Evolutionary conservation across 768 basidiomycete genomes (phyloP), one percentile per base, ranked within the genome.

Genomic region (Xerocomellus amylosporus): DNA sequence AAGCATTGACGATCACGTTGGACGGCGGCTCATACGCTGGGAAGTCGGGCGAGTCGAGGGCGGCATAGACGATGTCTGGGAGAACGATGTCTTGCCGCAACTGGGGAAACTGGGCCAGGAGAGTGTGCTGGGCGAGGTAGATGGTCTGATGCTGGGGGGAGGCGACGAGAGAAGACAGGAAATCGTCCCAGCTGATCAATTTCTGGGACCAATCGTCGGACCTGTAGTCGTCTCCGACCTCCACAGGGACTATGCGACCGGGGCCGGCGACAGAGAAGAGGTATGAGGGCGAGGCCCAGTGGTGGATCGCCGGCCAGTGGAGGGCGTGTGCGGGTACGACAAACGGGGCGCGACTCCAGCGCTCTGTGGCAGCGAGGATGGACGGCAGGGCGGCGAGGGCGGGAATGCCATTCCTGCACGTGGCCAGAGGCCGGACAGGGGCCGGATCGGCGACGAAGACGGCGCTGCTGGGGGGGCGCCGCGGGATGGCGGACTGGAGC

Each of bases 61-160:
- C 78, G 15, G 88, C 76, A 66, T 90, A 98, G 24, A 90, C 86
- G 64, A 96, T 94, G 66, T 97, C 94, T 0, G 97, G 96, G n/a
- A 92, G 61, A 10, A 79, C 57, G 46, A 98, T 82, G 64, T 98
- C 97, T 8, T 77, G 74, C 45, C 80, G 75, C 40, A 99, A 76
- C 2, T 71, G 68, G 2, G 93, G 94, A 60, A 98, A 93, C 68
- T 99, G 97, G 38, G 72, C 73, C 54, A 95, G 76, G 14, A 99
- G 79, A 61, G 85, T 81, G 72, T 99, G 87, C 66, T 99, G 97
- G 0, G 97, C 97, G 41, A 99, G 83, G 69, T 99, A 99, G 36
- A 87, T 61, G 14, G 75, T 66, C 3, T 77, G 66, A 46, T 51
- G 58, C 31, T 59, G 58, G 42, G 52, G 53, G 8, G 51, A 54